Evolutionary conservation across 768 basidiomycete genomes (phyloP), one percentile per base, ranked within the genome.

Genomic region (Krasilnikovozyma curviuscula): DNA sequence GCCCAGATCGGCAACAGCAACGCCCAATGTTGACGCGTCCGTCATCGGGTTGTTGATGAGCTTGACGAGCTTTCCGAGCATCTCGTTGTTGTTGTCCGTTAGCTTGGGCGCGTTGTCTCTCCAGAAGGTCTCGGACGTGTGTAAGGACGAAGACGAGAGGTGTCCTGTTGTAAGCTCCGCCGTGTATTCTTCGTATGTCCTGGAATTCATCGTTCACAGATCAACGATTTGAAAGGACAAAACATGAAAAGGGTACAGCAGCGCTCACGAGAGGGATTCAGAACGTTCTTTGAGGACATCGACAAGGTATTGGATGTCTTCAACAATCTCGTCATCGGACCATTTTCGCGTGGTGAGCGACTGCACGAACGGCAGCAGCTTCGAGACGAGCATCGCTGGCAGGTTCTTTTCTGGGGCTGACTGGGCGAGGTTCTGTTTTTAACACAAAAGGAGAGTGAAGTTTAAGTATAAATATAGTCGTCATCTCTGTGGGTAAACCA

Each of bases 51-150:
- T n/a, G n/a, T 21, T 9, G 45, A 55, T 68, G 40, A 52, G 88
- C 91, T 81, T 88, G 50, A 97, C 71, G 50, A 83, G 80, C 57
- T 79, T 76, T 55, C 78, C 72, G 59, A 85, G 80, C 46, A 74
- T 76, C 53, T 95, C 88, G 55, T 86, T 83, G 35, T n/a, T n/a
- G n/a, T n/a, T n/a, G n/a, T n/a, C n/a, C n/a, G n/a, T n/a, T n/a
- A 97, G 66, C 60, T 76, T 84, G 7, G 69, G 66, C 5, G 82
- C 88, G 60, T 97, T 95, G 68, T 89, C 86, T 60, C 81, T 83
- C 93, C 93, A 98, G 68, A 98, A 98, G 30, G 85, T 77, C 52
- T 95, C 91, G 2, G 83, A 89, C 60, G 88, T 83, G 59, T 98
- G 93, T 9, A 85, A 82, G 12, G 91, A 89, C 5, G 83, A 78